Base-by-base conservation (phyloP, 345 rosid genomes). In the Anacardium occidentale region DNA sequence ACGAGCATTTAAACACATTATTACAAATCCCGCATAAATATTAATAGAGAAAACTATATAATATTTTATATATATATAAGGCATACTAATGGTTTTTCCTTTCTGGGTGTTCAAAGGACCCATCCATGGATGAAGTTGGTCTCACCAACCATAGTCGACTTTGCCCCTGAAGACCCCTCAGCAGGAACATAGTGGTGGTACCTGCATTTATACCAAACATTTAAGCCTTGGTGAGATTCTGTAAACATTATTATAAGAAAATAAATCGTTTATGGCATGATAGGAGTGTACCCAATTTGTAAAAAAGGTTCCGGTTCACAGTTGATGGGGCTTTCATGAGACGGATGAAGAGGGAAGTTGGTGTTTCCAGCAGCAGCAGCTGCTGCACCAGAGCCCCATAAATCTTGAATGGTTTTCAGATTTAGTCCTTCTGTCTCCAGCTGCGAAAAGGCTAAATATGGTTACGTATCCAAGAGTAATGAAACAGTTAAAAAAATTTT, bases 61-160 rank as follows among this genome's bases (percentile, higher is more conserved):
- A 29, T 29, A 29, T n/a, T n/a, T n/a, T 29, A 29, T 29, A 29
- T 29, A 29, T 29, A 29, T 40, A 40, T 56, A 56, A 42, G 8
- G 11, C 22, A 51, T 66, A 25, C 45, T 66, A 17, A 37, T 8
- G 1, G 5, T n/a, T 6, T 5, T 40, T 25, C 20, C 15, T 17
- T 12, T 32, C 32, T 8, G 10, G 29, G 12, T 3, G 40, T 56
- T 89, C 82, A 89, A 71, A 91, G 81, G 69, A 88, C 83, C 97
- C 97, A 92, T 76, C 91, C 91, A 42, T 92, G 88, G 75, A 87
- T 78, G 92, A 88, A 87, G 84, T 87, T 88, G 64, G 95, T 90
- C 82, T 87, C 93, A 67, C 76, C 64, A 40, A 76, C 83, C 82
- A 74, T 78, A 78, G 63, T 82, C 81, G 65, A 80, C 81, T 83